Percentiles rank a stretch among this genome's conserved stretches.
These are phyloP conservation scores for Cryptosporidium canis DNA, from an alignment of 169 alveolate species.

Conservation along the genomic window DNA sequence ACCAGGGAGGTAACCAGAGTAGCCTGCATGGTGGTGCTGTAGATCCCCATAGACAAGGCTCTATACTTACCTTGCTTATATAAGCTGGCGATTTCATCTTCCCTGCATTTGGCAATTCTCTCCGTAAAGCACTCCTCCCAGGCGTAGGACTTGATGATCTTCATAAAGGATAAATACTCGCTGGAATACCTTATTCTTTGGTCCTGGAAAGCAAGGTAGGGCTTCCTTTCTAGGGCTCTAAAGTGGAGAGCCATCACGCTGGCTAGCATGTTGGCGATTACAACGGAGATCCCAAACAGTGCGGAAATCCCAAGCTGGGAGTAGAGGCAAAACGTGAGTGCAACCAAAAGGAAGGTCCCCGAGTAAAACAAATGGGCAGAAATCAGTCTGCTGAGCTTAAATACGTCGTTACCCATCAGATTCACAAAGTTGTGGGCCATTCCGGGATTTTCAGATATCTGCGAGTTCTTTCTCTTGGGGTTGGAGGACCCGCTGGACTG, in stretches of 20 bases:
- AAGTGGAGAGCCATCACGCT: slow-evolving; percentile 38
- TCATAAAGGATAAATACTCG: slow-evolving; percentile 76
- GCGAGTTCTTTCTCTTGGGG: not conserved
- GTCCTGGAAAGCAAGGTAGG: slow-evolving; percentile 38
- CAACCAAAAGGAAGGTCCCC: slow-evolving; percentile 36
- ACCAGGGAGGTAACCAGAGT: slow-evolving; percentile 63
- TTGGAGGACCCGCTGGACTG: not conserved
- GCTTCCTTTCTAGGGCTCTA: slow-evolving; percentile 62
- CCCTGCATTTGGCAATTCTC: slow-evolving; percentile 78
- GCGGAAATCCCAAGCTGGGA: slow-evolving; percentile 68
- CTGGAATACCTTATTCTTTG: slow-evolving; percentile 52
- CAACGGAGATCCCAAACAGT: slow-evolving; percentile 43
- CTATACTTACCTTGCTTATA: slow-evolving; percentile 27
- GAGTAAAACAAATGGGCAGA: slow-evolving; percentile 66
- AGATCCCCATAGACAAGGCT: slow-evolving; percentile 70
- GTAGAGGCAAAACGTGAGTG: slow-evolving; percentile 26
- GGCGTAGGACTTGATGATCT: slow-evolving; percentile 84
- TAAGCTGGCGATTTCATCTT: slow-evolving; percentile 76
- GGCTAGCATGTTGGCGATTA: slow-evolving; percentile 12
- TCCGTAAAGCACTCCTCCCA: slow-evolving; percentile 85
- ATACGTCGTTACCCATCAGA: slow-evolving; percentile 58
- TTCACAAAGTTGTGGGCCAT: slow-evolving; percentile 28
- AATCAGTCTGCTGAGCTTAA: slow-evolving; percentile 43
- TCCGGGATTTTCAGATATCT: not conserved
- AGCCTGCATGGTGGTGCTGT: slow-evolving; percentile 69